These are phyloP conservation scores for Salix exigua DNA, from an alignment of 345 rosid genomes.

Conservation along the genomic window DNA sequence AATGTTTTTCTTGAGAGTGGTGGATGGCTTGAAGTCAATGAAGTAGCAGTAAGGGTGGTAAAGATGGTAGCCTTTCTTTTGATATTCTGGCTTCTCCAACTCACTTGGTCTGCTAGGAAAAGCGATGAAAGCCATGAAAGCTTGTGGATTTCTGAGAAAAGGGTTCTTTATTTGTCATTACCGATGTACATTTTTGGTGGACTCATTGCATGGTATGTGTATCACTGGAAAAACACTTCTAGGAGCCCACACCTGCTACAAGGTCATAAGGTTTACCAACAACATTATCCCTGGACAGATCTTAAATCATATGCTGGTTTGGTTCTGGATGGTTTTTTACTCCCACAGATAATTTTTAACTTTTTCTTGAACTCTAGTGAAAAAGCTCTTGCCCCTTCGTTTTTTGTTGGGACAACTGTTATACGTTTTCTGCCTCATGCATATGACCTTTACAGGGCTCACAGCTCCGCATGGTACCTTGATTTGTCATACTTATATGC, in stretches of 20 bases:
- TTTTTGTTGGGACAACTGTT: slow-evolving; percentile 58
- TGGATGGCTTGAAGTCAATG: slow-evolving; percentile 84
- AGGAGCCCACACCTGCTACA: slow-evolving; percentile 23
- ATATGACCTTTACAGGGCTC: slow-evolving; percentile 80
- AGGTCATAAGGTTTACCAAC: slow-evolving; percentile 26
- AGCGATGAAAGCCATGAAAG: slow-evolving; percentile 29
- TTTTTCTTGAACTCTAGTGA: slow-evolving; percentile 42
- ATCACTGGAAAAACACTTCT: slow-evolving; percentile 32
- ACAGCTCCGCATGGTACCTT: slow-evolving; percentile 44
- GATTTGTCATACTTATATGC: slow-evolving; percentile 71
- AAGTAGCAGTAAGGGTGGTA: slow-evolving; percentile 70
- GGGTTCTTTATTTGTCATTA: slow-evolving; percentile 46
- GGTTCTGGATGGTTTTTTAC: slow-evolving; percentile 68
- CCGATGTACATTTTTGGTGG: slow-evolving; percentile 65
- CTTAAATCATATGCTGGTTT: slow-evolving; percentile 75
- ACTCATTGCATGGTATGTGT: slow-evolving; percentile 57
- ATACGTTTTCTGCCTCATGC: slow-evolving; percentile 75
- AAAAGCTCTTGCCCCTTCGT: slow-evolving; percentile 49
- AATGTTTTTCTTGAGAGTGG: slow-evolving; percentile 57
- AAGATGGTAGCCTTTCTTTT: slow-evolving; percentile 84
- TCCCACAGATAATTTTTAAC: slow-evolving; percentile 81
- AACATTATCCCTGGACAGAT: slow-evolving; percentile 50
- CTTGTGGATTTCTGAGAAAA: slow-evolving; percentile 65
- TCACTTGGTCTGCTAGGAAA: slow-evolving; percentile 64
- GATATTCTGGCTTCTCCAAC: slow-evolving; percentile 72